phyloP scores from a whole-genome alignment of 1,284 basidiomycete species.

The Ustilago tritici region DNA sequence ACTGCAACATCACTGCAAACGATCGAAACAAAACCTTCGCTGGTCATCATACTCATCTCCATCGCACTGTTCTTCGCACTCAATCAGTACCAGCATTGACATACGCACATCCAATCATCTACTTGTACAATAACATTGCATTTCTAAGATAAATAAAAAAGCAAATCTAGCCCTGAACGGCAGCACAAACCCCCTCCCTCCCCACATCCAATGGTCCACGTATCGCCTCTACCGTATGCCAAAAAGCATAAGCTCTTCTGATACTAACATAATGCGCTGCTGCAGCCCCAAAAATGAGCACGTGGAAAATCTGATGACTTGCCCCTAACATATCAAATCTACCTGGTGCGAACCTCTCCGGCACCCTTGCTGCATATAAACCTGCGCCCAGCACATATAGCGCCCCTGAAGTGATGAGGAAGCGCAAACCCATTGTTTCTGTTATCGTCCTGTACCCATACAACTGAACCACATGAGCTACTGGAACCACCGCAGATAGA shows the following conservation, averaged over 20 bases:
- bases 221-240: slow-evolving; percentile 62
- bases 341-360: slow-evolving; percentile 82
- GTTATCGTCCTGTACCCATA: slow-evolving; percentile 70
- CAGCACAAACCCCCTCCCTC: slow-evolving; percentile 43
- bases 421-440: slow-evolving; percentile 60
- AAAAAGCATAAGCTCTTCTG: slow-evolving; percentile 62
- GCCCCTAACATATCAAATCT: slow-evolving; percentile 80
- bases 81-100: slow-evolving; percentile 6
- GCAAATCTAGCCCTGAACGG: slow-evolving; percentile 24
- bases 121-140: not conserved
- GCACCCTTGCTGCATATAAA: slow-evolving; percentile 78
- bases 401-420: slow-evolving; percentile 52
- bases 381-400: slow-evolving; percentile 61
- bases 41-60: slow-evolving; percentile 1
- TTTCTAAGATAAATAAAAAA: not conserved
- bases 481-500: slow-evolving; percentile 78
- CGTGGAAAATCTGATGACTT: slow-evolving; percentile 76
- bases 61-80: not conserved
- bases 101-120: not conserved
- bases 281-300: slow-evolving; percentile 82
- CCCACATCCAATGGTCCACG: slow-evolving; percentile 12
- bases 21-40: slow-evolving; percentile 2
- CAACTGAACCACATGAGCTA: slow-evolving; percentile 75
- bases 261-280: slow-evolving; percentile 76
- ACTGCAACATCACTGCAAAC: not conserved